Base-by-base conservation (phyloP, 2,329 filamentous ascomycete species). In the Tympanopsis confertula region DNA sequence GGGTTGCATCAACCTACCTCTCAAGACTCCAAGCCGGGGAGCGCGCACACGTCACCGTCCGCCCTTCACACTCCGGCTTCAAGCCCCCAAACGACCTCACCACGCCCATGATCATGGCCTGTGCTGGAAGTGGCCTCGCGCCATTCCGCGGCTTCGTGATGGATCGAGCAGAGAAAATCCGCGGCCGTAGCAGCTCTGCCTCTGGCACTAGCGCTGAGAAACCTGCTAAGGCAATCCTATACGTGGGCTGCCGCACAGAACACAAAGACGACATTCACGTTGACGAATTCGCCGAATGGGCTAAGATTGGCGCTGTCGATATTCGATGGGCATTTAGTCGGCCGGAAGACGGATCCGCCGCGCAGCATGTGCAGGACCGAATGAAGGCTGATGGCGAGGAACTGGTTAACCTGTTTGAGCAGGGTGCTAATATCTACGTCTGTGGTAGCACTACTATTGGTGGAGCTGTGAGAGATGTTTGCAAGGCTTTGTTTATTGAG, bases 361-460 rank as follows among this genome's bases (percentile, higher is more conserved):
- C 59, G 45, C 62, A 61, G 42, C 65, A 74, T 42, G 66, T 74
- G 2, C 69, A 74, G 44, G 68, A 76, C 35, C 51, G 63, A 12
- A 45, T 76, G 40, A 64, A 62, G 45, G 54, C 57, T 19, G 67
- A 75, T 18, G 50, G 63, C 0, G 53, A 57, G 13, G 60, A 68
- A 7, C 49, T 70, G 2, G 48, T 59, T 5, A 50, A 57, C 18
- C 45, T 74, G 22, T 72, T 68, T 40, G 54, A 62, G 0, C 44
- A 53, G 4, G 68, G 66, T 0, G 69, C 68, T 0, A 63, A 65
- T 41, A 52, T 72, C 2, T 75, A 68, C 46, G 66, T 75, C 1
- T 76, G 71, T 47, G 71, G 72, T 2, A 67, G 63, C 28, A 51
- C 49, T n/a, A 47, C 54, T 68, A 15, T 33, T 1, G 65, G 62